phyloP scores from a whole-genome alignment of 2,329 filamentous ascomycete species.

The Aspergillus aculeatus region DNA sequence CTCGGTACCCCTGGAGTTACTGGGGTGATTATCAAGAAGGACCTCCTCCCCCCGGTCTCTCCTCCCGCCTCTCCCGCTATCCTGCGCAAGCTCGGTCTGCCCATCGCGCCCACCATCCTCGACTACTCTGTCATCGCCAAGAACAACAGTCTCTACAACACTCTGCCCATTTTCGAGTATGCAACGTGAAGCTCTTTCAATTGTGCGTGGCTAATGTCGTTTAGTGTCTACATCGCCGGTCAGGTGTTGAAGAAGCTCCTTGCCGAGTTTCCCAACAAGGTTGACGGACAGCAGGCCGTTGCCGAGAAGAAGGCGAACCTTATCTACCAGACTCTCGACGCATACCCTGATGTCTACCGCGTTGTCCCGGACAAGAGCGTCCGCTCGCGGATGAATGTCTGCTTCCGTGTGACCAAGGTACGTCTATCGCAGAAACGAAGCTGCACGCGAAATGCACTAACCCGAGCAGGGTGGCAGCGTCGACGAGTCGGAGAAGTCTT shows the following conservation, averaged over 20 bases:
- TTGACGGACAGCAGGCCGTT: slow-evolving; percentile 72
- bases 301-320: slow-evolving; percentile 71
- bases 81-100: slow-evolving; percentile 66
- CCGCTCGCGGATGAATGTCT: slow-evolving; percentile 92
- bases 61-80: slow-evolving; percentile 66
- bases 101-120: slow-evolving; percentile 65
- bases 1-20: slow-evolving; percentile 83
- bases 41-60: slow-evolving; percentile 66
- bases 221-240: slow-evolving; percentile 83
- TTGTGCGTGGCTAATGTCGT: neutral
- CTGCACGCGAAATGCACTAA: neutral
- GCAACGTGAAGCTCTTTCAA: neutral
- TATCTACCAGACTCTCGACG: slow-evolving; percentile 77
- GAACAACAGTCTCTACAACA: slow-evolving; percentile 96
- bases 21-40: slow-evolving; percentile 80
- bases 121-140: slow-evolving; percentile 83
- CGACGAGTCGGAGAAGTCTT: slow-evolving; percentile 69
- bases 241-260: slow-evolving; percentile 79
- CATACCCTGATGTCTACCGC: slow-evolving; percentile 68
- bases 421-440: neutral
- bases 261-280: slow-evolving; percentile 61
- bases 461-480: slow-evolving; percentile 56
- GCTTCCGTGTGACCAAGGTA: slow-evolving; percentile 69
- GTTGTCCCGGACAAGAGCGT: slow-evolving; percentile 73
- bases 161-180: slow-evolving; percentile 74